Base-by-base conservation (phyloP, 441 rosid genomes). In the Viola pubescens region DNA sequence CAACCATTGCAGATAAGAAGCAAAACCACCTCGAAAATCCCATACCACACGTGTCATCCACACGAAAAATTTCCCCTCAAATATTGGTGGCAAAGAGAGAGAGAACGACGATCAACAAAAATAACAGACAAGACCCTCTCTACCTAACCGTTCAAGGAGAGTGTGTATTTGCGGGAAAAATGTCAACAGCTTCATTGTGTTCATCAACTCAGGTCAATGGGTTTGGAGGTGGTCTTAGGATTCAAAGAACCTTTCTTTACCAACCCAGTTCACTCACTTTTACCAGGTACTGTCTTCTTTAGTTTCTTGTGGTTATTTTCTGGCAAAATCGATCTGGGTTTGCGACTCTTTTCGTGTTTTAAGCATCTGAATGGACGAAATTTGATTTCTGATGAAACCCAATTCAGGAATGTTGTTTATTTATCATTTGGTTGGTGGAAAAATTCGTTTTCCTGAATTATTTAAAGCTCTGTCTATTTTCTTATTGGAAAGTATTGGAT, bases 1-100 rank as follows among this genome's bases (percentile, higher is more conserved):
- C 92, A 81, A 70, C 78, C 85, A 59, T 79, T 78, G 64, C 57
- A 62, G 92, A 86, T 86, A n/a, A n/a, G n/a, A 86, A 81, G 84
- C 80, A 69, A 69, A 65, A 12, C 10, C 1, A 53, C 61, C 68
- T 54, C 48, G 48, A 56, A 66, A 59, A 59, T 50, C 67, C 73
- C 63, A 57, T 44, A 54, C 19, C 63, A 65, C 85, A 74, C 79
- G 83, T 79, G 86, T 73, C 88, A 14, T 16, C 59, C 37, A 48
- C 48, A 47, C 34, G 16, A n/a, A n/a, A n/a, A 16, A n/a, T n/a
- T 58, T 57, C 37, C 26, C 11, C 40, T 26, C 9, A 14, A 39
- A 64, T 68, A 37, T 58, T 68, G 63, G 52, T 61, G 60, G 53
- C 47, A 13, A 44, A 47, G 10, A 10, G 45, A 53, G 7, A 12